Conservation (phyloP, 2,329 filamentous ascomycete genomes). For the Chrysoporthe deuterocubensis region DNA sequence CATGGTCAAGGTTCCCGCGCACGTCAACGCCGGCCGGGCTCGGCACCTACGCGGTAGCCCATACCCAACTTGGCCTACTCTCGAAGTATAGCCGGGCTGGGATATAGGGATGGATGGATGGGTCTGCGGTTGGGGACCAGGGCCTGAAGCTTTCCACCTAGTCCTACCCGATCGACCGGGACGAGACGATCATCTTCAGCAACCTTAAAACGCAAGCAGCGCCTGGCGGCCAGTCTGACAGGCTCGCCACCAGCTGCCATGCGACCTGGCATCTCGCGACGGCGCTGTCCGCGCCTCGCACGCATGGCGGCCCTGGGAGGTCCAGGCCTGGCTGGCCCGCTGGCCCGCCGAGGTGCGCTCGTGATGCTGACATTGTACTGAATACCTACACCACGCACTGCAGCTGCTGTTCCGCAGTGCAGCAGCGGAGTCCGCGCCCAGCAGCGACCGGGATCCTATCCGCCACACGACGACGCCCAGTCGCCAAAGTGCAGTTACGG, state of each 20-base stretch:
- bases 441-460: constrained; percentile 3
- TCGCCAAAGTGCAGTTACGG: neutral
- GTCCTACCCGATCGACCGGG: neutral
- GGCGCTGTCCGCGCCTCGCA: neutral
- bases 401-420: neutral
- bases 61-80: neutral
- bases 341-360: neutral
- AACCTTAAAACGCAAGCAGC: neutral
- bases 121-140: neutral
- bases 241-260: neutral
- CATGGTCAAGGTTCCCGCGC: constrained; percentile 5
- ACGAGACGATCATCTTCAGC: constrained; percentile 2
- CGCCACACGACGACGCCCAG: neutral
- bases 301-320: neutral
- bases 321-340: neutral
- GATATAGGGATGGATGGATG: neutral
- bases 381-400: neutral
- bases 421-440: constrained; percentile 4
- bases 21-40: neutral
- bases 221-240: neutral
- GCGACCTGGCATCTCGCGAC: neutral
- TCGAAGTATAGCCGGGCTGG: neutral
- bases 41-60: constrained; percentile 1
- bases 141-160: neutral
- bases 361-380: neutral